A percentile compares a stretch with the other conserved stretches of the same genome.
These are phyloP conservation scores for Croton laevigatus DNA, from an alignment of 441 rosid species.

Conservation along the genomic window DNA sequence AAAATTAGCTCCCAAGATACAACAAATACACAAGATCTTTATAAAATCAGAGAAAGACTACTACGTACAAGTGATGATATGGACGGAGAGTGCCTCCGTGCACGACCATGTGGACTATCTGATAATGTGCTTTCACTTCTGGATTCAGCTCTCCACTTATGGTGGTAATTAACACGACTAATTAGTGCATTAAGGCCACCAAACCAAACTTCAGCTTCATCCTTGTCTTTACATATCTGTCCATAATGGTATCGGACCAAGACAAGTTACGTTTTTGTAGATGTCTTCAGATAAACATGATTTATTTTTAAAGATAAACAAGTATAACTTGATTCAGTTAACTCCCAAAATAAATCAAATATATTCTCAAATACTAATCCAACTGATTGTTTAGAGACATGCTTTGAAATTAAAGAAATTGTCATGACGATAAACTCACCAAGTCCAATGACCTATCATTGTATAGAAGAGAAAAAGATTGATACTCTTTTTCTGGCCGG, in stretches of 20 bases:
- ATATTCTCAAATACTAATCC: background rate
- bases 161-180: conserved; percentile 35
- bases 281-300: background rate
- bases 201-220: conserved; percentile 96
- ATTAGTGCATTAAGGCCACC: conserved; percentile 68
- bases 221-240: conserved; percentile 92
- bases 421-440: conserved; percentile 43
- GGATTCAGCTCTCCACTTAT: conserved; percentile 48
- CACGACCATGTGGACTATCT: conserved; percentile 44
- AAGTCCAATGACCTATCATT: conserved; percentile 83
- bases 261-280: background rate
- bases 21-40: background rate
- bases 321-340: background rate
- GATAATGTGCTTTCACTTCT: conserved; percentile 45
- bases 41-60: conserved; percentile 26
- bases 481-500: conserved; percentile 97
- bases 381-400: conserved; percentile 7
- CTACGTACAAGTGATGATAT: conserved; percentile 46
- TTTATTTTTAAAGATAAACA: background rate
- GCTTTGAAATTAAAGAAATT: conserved; percentile 5
- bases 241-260: conserved; percentile 17
- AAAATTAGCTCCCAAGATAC: background rate
- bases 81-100: conserved; percentile 42
- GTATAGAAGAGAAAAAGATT: conserved; percentile 90
- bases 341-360: background rate